phyloP scores from a whole-genome alignment of 192 early-diverging fungal species.

The Backusella liffmaniae region DNA sequence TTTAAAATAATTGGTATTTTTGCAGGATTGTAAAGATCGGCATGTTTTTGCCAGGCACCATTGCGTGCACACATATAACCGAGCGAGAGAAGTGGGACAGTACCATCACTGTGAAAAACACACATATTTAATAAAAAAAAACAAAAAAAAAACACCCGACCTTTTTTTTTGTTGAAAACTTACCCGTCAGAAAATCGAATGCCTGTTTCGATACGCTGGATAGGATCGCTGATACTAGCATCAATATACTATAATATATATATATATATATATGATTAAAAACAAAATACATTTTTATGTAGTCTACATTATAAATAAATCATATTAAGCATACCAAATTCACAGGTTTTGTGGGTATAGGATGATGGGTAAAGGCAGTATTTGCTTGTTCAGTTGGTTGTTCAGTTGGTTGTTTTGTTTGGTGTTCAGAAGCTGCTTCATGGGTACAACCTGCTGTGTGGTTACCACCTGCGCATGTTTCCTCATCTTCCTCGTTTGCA shows the following conservation, averaged over 20 bases:
- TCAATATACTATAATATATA: slow-evolving; percentile 46
- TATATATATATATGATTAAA: background rate
- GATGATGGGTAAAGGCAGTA: background rate
- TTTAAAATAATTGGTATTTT: slow-evolving; percentile 63
- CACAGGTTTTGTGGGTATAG: background rate
- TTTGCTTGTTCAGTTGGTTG: background rate
- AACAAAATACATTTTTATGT: background rate
- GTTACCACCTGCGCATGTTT: background rate
- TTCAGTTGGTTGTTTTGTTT: too few relatives aligned
- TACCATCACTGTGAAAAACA: slow-evolving; percentile 68
- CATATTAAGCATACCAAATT: background rate
- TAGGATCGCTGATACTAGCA: slow-evolving; percentile 52
- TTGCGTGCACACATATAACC: slow-evolving; percentile 83
- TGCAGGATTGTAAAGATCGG: slow-evolving; percentile 75
- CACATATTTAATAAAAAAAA: background rate
- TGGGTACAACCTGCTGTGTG: background rate
- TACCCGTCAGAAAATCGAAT: slow-evolving; percentile 67
- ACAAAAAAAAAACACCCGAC: too few relatives aligned
- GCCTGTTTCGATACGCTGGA: slow-evolving; percentile 66
- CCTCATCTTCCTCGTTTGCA: slow-evolving; percentile 29
- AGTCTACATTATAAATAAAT: background rate
- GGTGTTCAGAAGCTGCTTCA: background rate
- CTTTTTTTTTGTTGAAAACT: background rate
- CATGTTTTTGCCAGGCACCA: slow-evolving; percentile 70
- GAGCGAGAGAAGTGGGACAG: slow-evolving; percentile 81